Base-by-base conservation (phyloP, 2,329 filamentous ascomycete species). In the Diaporthe sp. region DNA sequence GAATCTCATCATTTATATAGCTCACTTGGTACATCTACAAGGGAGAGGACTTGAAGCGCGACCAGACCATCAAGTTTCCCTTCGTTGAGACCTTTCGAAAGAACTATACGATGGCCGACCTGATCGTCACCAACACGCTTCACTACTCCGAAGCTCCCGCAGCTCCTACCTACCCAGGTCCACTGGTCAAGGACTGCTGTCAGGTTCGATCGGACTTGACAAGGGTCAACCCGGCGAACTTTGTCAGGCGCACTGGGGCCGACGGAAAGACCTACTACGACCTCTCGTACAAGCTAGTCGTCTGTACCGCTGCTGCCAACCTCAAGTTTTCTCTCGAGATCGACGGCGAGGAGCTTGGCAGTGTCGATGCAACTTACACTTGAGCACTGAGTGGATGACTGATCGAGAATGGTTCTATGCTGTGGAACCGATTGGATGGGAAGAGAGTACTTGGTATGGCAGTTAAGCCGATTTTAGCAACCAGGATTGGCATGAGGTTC, bases 261-360 rank as follows among this genome's bases (percentile, higher is more conserved):
- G 61, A 73, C 17, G 61, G 61, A 2, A 25, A 19, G 1, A 3
- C 5, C 5, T 61, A 42, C 30, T 50, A n/a, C 3, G n/a, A 33
- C 10, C 3, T 73, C 2, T 0, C 33, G 1, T 73, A 28, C 72
- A 3, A 30, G 12, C 28, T 73, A 1, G 52, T 60, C 1, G 1
- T 73, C 10, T 55, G 25, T 12, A 73, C 72, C 2, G 42, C 52
- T 0, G 33, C 13, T 10, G 72, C 64, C 9, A 73, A 69, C 30
- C 9, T 73, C n/a, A 69, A 47, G 17, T 73, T 73, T 35, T 73
- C 72, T 15, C 25, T 73, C 13, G 64, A 73, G 54, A 22, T 71
- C 5, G 1, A 50, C 0, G 72, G 64, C 61, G 17, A 10, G 17
- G 54, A 69, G 52, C 22, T 73, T 22, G 64, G 72, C 10, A 69